Percentiles rank a stretch among this genome's conserved stretches.
These are phyloP conservation scores for Rutstroemia sp. DNA, from an alignment of 2,329 filamentous ascomycete genomes.

Conservation along the genomic window DNA sequence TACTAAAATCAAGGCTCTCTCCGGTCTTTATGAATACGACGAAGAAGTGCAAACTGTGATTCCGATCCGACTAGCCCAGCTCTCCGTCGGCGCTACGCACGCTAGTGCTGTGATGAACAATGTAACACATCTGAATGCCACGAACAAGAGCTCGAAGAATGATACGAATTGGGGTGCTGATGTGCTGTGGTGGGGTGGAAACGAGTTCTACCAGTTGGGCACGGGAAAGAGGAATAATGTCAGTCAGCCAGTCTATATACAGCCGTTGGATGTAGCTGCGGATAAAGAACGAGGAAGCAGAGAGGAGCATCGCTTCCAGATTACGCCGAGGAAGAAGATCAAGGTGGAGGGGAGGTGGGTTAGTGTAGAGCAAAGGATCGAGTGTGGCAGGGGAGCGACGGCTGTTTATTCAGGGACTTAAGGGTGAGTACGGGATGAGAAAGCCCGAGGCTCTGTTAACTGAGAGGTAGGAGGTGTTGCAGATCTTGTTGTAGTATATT, in stretches of 20 bases:
- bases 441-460: background rate
- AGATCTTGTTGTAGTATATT: background rate
- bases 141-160: conserved; percentile 42
- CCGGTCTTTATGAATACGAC: conserved; percentile 80
- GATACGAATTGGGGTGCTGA: conserved; percentile 86
- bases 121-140: conserved; percentile 53
- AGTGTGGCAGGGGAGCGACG: conserved; percentile 76
- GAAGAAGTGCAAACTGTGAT: conserved; percentile 59
- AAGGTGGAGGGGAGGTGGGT: conserved; percentile 63
- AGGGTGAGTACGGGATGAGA: background rate
- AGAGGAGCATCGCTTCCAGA: conserved; percentile 69
- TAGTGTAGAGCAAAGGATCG: conserved; percentile 76
- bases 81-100: conserved; percentile 76
- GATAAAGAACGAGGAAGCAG: conserved; percentile 54
- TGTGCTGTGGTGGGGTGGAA: conserved; percentile 89
- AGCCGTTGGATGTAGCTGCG: conserved; percentile 60
- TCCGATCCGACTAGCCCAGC: conserved; percentile 68
- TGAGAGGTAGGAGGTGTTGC: background rate
- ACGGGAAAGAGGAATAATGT: conserved; percentile 83
- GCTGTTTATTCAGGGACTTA: conserved; percentile 65
- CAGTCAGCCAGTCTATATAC: conserved; percentile 68
- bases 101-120: conserved; percentile 79
- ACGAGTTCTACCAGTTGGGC: conserved; percentile 88
- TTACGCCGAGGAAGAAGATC: conserved; percentile 69
- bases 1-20: conserved; percentile 74